Conservation (phyloP, 2,329 filamentous ascomycete genomes). For the Hortaea werneckii region DNA sequence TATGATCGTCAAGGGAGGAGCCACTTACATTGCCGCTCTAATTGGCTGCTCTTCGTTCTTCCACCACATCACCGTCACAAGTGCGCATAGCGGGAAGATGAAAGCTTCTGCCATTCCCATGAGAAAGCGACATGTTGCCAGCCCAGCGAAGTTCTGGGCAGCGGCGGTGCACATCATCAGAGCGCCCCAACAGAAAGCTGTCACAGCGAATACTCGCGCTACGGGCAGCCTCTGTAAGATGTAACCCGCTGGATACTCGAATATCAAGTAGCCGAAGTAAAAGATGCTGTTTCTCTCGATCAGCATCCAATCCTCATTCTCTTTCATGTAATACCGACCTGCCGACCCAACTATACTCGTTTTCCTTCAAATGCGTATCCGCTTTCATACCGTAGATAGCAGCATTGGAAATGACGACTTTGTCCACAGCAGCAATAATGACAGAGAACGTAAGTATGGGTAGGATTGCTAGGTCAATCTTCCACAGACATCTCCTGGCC, state of each 20-base stretch:
- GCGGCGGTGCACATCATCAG: slow-evolving; percentile 26
- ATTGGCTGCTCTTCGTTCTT: slow-evolving; percentile 15
- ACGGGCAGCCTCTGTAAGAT: slow-evolving; percentile 25
- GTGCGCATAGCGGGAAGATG: neutral
- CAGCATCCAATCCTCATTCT: no score
- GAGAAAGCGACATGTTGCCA: slow-evolving; percentile 39
- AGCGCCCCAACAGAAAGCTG: slow-evolving; percentile 33
- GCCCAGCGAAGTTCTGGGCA: slow-evolving; percentile 29
- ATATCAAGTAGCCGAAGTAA: slow-evolving; percentile 36
- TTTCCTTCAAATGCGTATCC: slow-evolving; percentile 36
- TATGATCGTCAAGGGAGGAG: slow-evolving; percentile 8
- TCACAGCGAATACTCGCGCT: slow-evolving; percentile 23
- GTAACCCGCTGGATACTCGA: slow-evolving; percentile 30
- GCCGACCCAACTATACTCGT: slow-evolving; percentile 27
- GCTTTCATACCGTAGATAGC: slow-evolving; percentile 18
- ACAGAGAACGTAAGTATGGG: slow-evolving; percentile 1
- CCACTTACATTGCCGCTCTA: slow-evolving; percentile 34
- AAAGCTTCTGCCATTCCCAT: slow-evolving; percentile 40
- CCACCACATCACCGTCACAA: slow-evolving; percentile 19
- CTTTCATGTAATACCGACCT: slow-evolving; percentile 23
- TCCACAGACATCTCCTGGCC: neutral
- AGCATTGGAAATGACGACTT: slow-evolving; percentile 2
- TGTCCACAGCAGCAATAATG: slow-evolving; percentile 2
- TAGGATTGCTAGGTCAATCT: slow-evolving; percentile 1
- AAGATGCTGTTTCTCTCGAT: slow-evolving; percentile 22